A percentile compares a stretch with the other conserved stretches of the same genome.
Conservation (phyloP, 345 rosid genomes). For the Eucalyptus sp. region DNA sequence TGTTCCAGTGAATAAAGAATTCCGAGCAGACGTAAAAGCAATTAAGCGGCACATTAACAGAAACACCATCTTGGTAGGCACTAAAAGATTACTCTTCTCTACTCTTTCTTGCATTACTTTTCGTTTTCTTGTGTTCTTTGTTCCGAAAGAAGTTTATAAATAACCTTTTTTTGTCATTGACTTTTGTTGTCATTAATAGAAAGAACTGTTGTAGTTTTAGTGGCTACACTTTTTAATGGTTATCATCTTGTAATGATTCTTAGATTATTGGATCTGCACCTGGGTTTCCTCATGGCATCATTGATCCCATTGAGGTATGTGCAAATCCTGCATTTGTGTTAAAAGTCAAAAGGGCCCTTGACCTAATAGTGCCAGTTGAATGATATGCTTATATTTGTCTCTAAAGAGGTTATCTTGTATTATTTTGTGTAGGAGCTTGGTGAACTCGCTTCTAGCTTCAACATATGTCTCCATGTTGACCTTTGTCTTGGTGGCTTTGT, state of each 20-base stretch:
- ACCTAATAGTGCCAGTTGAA: background rate
- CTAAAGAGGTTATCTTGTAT: background rate
- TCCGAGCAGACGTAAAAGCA: constrained; percentile 80
- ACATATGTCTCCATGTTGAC: constrained; percentile 91
- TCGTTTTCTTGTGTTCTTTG: background rate
- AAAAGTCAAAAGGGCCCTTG: background rate
- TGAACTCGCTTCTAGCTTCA: constrained; percentile 57
- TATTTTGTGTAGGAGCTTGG: constrained; percentile 72
- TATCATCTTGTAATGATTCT: background rate
- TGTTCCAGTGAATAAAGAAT: constrained; percentile 72
- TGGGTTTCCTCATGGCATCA: constrained; percentile 94
- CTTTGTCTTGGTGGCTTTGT: constrained; percentile 99
- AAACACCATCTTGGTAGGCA: constrained; percentile 80
- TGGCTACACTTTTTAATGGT: background rate
- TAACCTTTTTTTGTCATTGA: background rate
- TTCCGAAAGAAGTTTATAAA: background rate
- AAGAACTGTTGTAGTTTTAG: background rate
- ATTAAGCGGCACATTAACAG: constrained; percentile 43
- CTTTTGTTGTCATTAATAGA: background rate
- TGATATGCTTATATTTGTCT: background rate
- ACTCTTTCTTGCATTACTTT: background rate
- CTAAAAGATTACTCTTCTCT: background rate
- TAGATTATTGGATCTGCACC: constrained; percentile 99
- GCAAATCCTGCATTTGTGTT: background rate
- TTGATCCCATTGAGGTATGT: constrained; percentile 90